These are phyloP conservation scores for Botrytis hyacinthi DNA, from an alignment of 2,329 filamentous ascomycete species.

Conservation along the genomic window DNA sequence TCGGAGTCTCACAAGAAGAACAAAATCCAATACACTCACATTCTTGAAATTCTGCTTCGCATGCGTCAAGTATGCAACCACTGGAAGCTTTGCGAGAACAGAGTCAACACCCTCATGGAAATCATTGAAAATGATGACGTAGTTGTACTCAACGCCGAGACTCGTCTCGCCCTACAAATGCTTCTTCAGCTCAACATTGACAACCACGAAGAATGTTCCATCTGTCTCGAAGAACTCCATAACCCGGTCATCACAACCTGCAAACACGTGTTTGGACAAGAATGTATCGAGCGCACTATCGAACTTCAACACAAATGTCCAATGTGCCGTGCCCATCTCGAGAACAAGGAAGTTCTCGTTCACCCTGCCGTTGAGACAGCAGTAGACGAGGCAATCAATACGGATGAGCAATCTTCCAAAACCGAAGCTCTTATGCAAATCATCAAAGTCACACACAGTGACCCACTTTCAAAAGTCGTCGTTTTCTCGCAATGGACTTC, in stretches of 20 bases:
- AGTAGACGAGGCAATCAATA: conserved; percentile 53
- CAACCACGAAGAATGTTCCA: conserved; percentile 75
- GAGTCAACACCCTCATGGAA: conserved; percentile 69
- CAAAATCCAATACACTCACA: conserved; percentile 62
- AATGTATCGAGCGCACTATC: conserved; percentile 73
- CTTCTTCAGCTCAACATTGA: conserved; percentile 76
- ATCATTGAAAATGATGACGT: conserved; percentile 65
- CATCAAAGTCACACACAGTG: conserved; percentile 64
- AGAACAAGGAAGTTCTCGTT: conserved; percentile 61
- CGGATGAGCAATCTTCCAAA: conserved; percentile 72
- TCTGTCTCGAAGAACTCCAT: conserved; percentile 73
- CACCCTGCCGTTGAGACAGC: conserved; percentile 59
- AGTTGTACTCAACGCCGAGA: conserved; percentile 70
- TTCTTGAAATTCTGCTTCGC: conserved; percentile 78
- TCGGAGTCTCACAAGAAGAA: conserved; percentile 37
- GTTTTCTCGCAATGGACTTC: conserved; percentile 77
- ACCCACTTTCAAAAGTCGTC: conserved; percentile 65
- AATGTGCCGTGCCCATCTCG: conserved; percentile 72
- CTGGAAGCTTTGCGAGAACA: conserved; percentile 76
- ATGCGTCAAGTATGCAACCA: conserved; percentile 87
- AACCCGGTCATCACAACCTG: conserved; percentile 81
- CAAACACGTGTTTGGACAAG: conserved; percentile 73
- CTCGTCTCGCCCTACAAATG: conserved; percentile 68
- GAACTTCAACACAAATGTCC: conserved; percentile 77
- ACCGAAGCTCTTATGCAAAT: conserved; percentile 77